Base-by-base conservation (phyloP, 257 asterid genomes). In the Salvia miltiorrhiza region DNA sequence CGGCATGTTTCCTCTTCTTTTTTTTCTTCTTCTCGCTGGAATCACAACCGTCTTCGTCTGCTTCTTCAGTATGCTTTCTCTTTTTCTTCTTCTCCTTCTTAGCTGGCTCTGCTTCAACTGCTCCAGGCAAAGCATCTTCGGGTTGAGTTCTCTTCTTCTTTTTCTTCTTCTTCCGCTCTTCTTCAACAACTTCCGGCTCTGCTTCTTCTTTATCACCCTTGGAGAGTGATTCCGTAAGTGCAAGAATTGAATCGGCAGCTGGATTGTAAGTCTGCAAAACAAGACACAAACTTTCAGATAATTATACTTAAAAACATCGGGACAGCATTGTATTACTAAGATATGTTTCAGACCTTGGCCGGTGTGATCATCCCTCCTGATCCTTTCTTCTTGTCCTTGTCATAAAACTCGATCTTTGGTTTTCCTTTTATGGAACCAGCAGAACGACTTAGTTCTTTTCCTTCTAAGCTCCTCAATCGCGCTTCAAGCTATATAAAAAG, bases 381-480 rank as follows among this genome's bases (percentile, higher is more conserved):
- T 37, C 93, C 96, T 64, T 86, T 86, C 82, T 88, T 90, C n/a
- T 78, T 75, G 50, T 90, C 96, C 84, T 88, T 90, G 83, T 86
- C 90, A 64, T 88, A 91, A 69, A 81, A 61, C 83, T 91, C 97
- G 24, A 88, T 88, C 80, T 82, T 88, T 1, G 96, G 96, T 67
- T 90, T 88, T 74, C 96, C 96, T 81, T 90, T 90, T 11, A 74
- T 86, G 30, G 96, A 90, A 9, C 96, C 95, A 82, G 93, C 96
- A 63, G 91, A 84, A n/a, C 77, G 87, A 39, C 69, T 64, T 37
- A 91, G 77, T 26, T 88, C 92, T 60, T 73, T 87, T 37, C 95
- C 96, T 78, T 90, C 97, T 65, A 90, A 73, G 71, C 66, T 84
- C 74, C 95, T 85, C 45, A 91, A 52, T 26, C 97, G 83, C 4